Evolutionary conservation across 129 eudicot species (phyloP), one percentile per base, ranked within the genome.

Genomic region (Solidago caesia): DNA sequence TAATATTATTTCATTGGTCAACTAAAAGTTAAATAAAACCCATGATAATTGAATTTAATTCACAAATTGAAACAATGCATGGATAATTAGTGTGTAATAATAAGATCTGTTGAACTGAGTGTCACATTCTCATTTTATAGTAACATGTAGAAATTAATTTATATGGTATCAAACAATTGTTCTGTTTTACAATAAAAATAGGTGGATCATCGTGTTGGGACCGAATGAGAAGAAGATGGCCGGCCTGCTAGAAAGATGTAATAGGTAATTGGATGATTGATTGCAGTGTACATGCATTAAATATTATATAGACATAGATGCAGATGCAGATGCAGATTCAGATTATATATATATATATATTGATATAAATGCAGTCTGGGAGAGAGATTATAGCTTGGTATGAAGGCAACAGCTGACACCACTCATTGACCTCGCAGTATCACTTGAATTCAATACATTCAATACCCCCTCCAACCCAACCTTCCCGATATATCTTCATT

Each of bases 391-490:
- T 64, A 10, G 14, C 56, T 8, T 52, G 12, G 52, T 44, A 57
- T 75, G 66, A 75, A 66, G 66, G 56, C 73, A 65, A 60, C 21
- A 21, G 21, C 80, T 75, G 80, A 75, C 80, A 66, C 73, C 46
- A 66, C 80, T 75, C 80, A 75, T 75, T 75, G 80, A 75, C 80
- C 53, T 66, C 13, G 25, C 79, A 75, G 79, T 64, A 62, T 47
- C 64, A 64, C 79, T 75, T 64, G 79, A 64, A 49, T 75, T 75
- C 65, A 65, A 16, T 51, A 1, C 39, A 75, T 75, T 75, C 27
- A 75, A 75, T 75, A 75, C 64, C 53, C 49, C 33, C 39, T 47
- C 76, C 44, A 16, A 51, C 76, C 46, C 67, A 71, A 16, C 44
- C 49, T 2, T 21, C 3, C 3, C 3, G 39, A 33, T 21, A 21